A percentile compares a stretch with the other conserved stretches of the same genome.
Conservation (phyloP, 164 flowering plant species). For the Saururus chinensis region DNA sequence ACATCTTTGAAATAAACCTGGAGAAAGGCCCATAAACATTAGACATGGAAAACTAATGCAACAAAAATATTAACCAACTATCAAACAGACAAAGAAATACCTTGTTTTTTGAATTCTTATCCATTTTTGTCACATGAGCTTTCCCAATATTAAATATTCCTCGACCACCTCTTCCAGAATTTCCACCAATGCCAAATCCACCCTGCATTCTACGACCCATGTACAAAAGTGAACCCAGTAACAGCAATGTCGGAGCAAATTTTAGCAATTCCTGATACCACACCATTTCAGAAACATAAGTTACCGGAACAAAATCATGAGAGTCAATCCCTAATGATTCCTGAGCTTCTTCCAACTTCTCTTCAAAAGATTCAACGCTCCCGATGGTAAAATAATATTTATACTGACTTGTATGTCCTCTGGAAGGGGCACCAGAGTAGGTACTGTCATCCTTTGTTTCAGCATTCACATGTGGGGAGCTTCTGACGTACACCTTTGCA, state of each 20-base stretch:
- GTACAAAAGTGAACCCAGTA: conserved; percentile 60
- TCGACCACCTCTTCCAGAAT: conserved; percentile 64
- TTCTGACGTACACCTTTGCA: conserved; percentile 68
- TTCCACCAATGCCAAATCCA: conserved; percentile 69
- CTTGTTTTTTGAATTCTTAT: conserved; percentile 91
- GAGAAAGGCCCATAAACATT: background rate
- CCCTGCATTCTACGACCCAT: conserved; percentile 81
- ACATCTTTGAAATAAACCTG: conserved; percentile 87
- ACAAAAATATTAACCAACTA: background rate
- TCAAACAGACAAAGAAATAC: conserved; percentile 21
- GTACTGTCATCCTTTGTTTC: conserved; percentile 37
- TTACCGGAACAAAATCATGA: conserved; percentile 84
- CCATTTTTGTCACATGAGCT: conserved; percentile 78
- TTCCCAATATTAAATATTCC: conserved; percentile 92
- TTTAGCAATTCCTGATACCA: conserved; percentile 81
- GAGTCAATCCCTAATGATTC: conserved; percentile 70
- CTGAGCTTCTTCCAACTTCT: conserved; percentile 94
- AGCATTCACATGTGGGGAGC: conserved; percentile 25
- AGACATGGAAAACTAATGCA: background rate
- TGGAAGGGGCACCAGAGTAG: conserved; percentile 18
- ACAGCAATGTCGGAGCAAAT: conserved; percentile 63
- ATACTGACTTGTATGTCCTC: conserved; percentile 43
- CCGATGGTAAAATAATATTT: conserved; percentile 84
- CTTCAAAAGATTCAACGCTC: conserved; percentile 90
- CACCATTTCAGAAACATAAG: conserved; percentile 59